Percentiles rank a stretch among this genome's conserved stretches.
These are phyloP conservation scores for Neurospora sp. DNA, from an alignment of 495 filamentous ascomycete species.

Conservation along the genomic window DNA sequence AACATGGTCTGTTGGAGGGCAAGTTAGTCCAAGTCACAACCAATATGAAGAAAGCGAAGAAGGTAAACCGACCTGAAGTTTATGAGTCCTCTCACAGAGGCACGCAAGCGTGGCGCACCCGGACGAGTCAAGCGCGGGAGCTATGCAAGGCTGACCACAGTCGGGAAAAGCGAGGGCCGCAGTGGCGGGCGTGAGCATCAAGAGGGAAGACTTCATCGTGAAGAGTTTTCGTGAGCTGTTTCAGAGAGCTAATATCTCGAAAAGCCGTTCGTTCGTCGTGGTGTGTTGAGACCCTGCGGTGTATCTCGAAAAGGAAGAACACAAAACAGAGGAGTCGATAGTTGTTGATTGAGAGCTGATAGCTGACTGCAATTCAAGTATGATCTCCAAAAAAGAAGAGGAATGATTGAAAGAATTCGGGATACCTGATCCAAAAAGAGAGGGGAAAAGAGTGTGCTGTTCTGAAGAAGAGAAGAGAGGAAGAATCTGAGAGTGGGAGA, in stretches of 20 bases:
- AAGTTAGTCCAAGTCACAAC: neutral
- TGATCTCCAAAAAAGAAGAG: conserved; percentile 18
- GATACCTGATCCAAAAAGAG: conserved; percentile 18
- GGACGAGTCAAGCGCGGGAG: neutral
- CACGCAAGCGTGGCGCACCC: conserved; percentile 3
- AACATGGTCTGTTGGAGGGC: conserved; percentile 10
- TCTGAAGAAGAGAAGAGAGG: conserved; percentile 6
- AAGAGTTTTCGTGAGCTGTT: neutral
- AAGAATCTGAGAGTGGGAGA: neutral
- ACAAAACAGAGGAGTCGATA: neutral
- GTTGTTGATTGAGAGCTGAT: neutral
- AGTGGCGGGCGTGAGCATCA: conserved; percentile 4
- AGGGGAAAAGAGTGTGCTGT: conserved; percentile 16
- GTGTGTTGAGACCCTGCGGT: neutral
- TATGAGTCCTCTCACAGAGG: conserved; percentile 8
- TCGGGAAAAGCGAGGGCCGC: conserved; percentile 6
- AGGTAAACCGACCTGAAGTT: conserved; percentile 9
- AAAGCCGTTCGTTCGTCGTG: neutral
- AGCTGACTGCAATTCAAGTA: conserved; percentile 13
- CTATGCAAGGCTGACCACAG: conserved; percentile 9
- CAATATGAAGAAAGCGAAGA: neutral
- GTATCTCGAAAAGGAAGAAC: neutral
- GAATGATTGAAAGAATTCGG: conserved; percentile 16
- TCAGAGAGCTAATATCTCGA: conserved; percentile 2
- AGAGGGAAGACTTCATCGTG: conserved; percentile 15